Conservation (phyloP, 139 green algal species). For the Haematococcus lacustris region DNA sequence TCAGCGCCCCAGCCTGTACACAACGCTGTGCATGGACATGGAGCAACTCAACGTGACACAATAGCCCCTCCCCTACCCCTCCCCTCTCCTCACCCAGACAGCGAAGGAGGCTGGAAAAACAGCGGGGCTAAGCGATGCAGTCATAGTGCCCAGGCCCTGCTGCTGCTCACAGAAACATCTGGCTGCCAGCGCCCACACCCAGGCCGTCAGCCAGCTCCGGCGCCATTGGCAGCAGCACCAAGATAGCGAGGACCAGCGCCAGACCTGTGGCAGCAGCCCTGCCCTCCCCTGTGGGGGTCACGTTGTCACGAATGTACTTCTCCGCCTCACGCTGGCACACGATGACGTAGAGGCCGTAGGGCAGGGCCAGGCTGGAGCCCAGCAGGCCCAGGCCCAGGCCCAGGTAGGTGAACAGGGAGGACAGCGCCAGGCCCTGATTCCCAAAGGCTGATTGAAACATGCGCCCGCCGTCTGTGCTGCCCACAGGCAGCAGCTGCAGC, state of each 20-base stretch:
- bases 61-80: no score
- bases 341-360: slow-evolving; percentile 83
- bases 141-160: no score
- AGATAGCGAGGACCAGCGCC: slow-evolving; percentile 47
- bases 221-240: slow-evolving; percentile 66
- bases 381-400: slow-evolving; percentile 16
- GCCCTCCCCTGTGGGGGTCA: slow-evolving; percentile 29
- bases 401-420: slow-evolving; percentile 66
- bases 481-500: slow-evolving; percentile 5
- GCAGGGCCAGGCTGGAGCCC: slow-evolving; percentile 46
- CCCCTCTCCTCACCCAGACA: no score
- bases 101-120: no score
- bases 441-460: slow-evolving; percentile 37
- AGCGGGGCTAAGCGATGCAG: no score
- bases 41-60: no score
- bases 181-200: slow-evolving; percentile 12
- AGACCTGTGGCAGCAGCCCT: slow-evolving; percentile 33
- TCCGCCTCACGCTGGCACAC: slow-evolving; percentile 71
- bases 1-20: no score
- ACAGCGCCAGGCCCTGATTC: slow-evolving; percentile 48
- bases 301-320: slow-evolving; percentile 45
- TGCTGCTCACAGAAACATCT: neutral
- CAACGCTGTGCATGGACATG: no score
- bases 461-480: neutral
- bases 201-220: slow-evolving; percentile 35